Conservation (phyloP, 2,329 filamentous ascomycete genomes). For the Colletotrichum sidae region DNA sequence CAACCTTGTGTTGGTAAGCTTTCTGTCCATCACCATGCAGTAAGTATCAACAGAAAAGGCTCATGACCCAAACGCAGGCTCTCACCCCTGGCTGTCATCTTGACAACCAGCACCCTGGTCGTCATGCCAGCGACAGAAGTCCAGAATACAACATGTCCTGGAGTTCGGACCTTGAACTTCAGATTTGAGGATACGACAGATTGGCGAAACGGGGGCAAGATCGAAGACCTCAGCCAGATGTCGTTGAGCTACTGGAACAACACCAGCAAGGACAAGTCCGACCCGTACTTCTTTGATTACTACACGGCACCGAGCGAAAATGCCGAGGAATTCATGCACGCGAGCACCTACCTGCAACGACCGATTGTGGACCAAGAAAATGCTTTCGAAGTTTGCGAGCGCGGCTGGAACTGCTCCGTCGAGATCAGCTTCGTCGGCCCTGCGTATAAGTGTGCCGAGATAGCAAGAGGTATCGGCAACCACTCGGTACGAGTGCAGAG, state of each 20-base stretch:
- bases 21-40: neutral
- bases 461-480: constrained; percentile 40
- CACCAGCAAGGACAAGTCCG: constrained; percentile 39
- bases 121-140: constrained; percentile 42
- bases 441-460: constrained; percentile 47
- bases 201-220: constrained; percentile 45
- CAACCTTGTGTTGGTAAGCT: constrained; percentile 46
- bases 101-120: constrained; percentile 50
- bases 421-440: constrained; percentile 47
- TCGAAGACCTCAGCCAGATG: constrained; percentile 42
- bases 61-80: neutral
- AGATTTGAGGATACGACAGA: constrained; percentile 47
- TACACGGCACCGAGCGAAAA: constrained; percentile 41
- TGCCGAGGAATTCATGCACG: constrained; percentile 42
- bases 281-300: constrained; percentile 47
- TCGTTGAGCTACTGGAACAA: constrained; percentile 47
- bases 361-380: constrained; percentile 41
- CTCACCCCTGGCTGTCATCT: constrained; percentile 50
- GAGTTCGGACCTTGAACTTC: constrained; percentile 48
- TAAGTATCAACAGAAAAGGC: no score
- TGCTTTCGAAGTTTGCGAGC: constrained; percentile 46
- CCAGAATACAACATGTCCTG: constrained; percentile 44
- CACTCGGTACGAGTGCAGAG: constrained; percentile 18
- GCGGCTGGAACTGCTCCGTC: constrained; percentile 49
- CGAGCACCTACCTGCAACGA: constrained; percentile 41